These are phyloP conservation scores for Nannochloropsis salina DNA, from an alignment of 108 stramenopile genomes.

Conservation along the genomic window DNA sequence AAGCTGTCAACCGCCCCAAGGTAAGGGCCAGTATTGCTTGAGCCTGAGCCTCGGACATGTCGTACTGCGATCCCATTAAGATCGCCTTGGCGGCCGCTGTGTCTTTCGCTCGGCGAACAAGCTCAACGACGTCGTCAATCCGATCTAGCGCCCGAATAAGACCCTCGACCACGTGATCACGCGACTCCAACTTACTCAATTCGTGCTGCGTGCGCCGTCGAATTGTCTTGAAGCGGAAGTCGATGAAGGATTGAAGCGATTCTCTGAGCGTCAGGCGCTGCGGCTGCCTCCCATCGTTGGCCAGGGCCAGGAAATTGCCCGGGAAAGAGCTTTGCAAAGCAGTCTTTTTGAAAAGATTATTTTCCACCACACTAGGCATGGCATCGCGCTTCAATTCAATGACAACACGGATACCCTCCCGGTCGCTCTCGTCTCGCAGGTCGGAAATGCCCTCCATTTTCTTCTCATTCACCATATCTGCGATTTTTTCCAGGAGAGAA, in stretches of 20 bases:
- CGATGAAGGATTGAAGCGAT: conserved; percentile 75
- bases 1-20: conserved; percentile 77
- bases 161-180: conserved; percentile 86
- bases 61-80: conserved; percentile 59
- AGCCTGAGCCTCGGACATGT: conserved; percentile 68
- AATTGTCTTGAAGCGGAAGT: conserved; percentile 85
- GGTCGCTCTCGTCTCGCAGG: conserved; percentile 82
- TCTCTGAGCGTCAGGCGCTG: conserved; percentile 79
- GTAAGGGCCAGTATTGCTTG: conserved; percentile 81
- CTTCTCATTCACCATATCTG: conserved; percentile 86
- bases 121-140: conserved; percentile 79
- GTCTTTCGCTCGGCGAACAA: conserved; percentile 66
- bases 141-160: conserved; percentile 65
- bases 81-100: conserved; percentile 59
- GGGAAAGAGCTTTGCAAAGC: conserved; percentile 80
- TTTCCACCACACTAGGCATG: conserved; percentile 60
- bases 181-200: conserved; percentile 67
- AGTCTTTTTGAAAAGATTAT: conserved; percentile 90
- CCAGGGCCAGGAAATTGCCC: conserved; percentile 78
- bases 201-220: conserved; percentile 68
- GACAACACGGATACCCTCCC: conserved; percentile 94
- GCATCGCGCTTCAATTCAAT: conserved; percentile 93
- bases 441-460: conserved; percentile 79
- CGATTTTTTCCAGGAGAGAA: conserved; percentile 83
- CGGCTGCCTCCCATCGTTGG: conserved; percentile 61